Evolutionary conservation across 768 basidiomycete genomes (phyloP).

Genomic region (Leccinum truebloodii): DNA sequence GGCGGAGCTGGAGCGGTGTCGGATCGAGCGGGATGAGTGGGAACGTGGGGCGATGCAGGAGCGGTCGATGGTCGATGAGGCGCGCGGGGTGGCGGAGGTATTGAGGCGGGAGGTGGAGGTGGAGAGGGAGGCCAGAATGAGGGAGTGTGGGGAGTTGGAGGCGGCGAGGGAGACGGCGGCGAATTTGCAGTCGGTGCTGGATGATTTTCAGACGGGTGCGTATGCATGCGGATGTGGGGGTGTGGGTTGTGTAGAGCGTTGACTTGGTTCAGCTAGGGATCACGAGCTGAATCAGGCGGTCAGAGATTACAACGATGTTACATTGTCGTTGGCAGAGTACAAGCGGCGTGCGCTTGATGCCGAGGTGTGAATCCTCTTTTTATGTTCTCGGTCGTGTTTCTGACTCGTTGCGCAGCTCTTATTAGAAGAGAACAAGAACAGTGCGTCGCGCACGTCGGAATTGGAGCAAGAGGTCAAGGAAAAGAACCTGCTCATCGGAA

Average conservation of each 20-base stretch:
- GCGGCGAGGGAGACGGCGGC: conserved; percentile 69
- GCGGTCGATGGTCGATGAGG: conserved; percentile 70
- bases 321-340: conserved; percentile 83
- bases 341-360: conserved; percentile 87
- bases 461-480: conserved; percentile 93
- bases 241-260: neutral
- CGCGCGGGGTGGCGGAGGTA: conserved; percentile 53
- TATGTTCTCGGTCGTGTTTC: conserved; percentile 1
- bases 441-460: conserved; percentile 63
- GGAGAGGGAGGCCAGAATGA: conserved; percentile 58
- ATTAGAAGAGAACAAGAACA: conserved; percentile 71
- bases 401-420: conserved; percentile 50
- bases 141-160: conserved; percentile 58
- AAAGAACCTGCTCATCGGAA: conserved; percentile 92
- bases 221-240: conserved; percentile 2
- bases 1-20: conserved; percentile 83
- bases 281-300: conserved; percentile 86
- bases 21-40: conserved; percentile 80
- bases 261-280: conserved; percentile 67
- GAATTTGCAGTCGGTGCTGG: conserved; percentile 90
- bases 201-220: conserved; percentile 93
- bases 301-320: conserved; percentile 71
- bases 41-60: conserved; percentile 63
- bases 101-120: conserved; percentile 67
- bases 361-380: conserved; percentile 55